These are phyloP conservation scores for Rhodamnia argentea DNA, from an alignment of 345 rosid species.

Conservation along the genomic window DNA sequence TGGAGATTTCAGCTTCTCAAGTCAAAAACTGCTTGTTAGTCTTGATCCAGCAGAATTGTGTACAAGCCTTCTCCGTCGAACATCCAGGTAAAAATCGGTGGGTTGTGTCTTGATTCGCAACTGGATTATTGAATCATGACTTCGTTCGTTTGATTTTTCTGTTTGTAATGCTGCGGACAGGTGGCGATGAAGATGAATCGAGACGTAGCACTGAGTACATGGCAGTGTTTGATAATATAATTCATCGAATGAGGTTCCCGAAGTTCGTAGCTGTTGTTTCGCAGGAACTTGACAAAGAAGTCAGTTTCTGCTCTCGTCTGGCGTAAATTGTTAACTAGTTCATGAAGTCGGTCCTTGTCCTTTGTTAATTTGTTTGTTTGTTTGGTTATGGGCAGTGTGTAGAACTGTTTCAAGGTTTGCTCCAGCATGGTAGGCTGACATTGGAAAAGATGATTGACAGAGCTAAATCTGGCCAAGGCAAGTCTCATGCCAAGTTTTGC, in stretches of 20 bases:
- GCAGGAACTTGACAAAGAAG: conserved; percentile 47
- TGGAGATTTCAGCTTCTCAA: conserved; percentile 29
- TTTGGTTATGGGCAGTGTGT: conserved; percentile 35
- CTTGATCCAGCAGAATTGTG: conserved; percentile 80
- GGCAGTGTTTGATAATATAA: conserved; percentile 51
- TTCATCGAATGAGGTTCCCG: conserved; percentile 62
- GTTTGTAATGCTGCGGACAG: conserved; percentile 6
- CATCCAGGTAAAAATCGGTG: conserved; percentile 17
- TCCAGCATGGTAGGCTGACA: conserved; percentile 79
- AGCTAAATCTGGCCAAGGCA: conserved; percentile 37
- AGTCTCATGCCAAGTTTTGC: conserved; percentile 4
- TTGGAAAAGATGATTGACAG: conserved; percentile 60
- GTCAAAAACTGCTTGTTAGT: conserved; percentile 59
- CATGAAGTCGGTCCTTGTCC: background rate
- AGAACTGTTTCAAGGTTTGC: conserved; percentile 60
- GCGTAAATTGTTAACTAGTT: background rate
- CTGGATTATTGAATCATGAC: background rate
- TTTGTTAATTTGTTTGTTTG: background rate
- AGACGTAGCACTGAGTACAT: conserved; percentile 41
- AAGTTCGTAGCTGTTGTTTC: conserved; percentile 46
- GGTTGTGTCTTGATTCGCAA: background rate
- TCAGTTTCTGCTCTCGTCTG: conserved; percentile 9
- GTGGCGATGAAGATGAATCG: conserved; percentile 30
- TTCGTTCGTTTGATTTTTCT: background rate
- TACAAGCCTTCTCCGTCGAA: conserved; percentile 56